phyloP scores from a whole-genome alignment of 495 filamentous ascomycete species.

The Neurospora sp. region DNA sequence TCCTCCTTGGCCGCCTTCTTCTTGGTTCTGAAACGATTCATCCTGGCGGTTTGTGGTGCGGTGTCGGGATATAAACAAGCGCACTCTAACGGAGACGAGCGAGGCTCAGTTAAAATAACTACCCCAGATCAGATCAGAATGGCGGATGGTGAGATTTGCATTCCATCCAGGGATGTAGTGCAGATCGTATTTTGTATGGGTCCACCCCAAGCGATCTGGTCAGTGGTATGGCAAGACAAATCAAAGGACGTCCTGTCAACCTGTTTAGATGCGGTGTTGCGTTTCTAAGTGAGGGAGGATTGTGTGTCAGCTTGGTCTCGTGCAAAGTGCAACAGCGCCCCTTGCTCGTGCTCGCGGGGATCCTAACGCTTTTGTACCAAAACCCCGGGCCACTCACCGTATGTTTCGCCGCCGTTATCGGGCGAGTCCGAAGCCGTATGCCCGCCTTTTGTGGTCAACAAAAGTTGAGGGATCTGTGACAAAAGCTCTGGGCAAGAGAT shows the following conservation, averaged over 20 bases:
- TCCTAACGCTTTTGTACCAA: neutral
- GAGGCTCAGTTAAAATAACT: neutral
- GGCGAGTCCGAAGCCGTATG: neutral
- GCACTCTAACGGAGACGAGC: neutral
- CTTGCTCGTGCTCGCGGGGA: neutral
- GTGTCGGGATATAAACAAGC: neutral
- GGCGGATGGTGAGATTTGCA: neutral
- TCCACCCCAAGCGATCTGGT: neutral
- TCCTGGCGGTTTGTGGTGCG: conserved; percentile 19
- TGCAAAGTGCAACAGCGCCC: neutral
- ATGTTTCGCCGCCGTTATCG: neutral
- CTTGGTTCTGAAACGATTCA: conserved; percentile 68
- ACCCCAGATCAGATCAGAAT: neutral
- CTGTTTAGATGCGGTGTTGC: neutral
- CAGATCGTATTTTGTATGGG: neutral
- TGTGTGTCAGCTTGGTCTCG: neutral
- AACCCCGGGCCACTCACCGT: neutral
- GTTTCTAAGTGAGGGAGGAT: neutral
- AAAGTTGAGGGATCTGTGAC: neutral
- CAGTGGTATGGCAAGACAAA: neutral
- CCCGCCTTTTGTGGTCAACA: neutral
- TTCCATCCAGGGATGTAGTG: neutral
- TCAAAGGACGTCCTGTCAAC: neutral
- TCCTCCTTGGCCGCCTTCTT: conserved; percentile 59
- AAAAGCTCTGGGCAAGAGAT: neutral